Evolutionary conservation across 306 rosid genomes (phyloP).

Genomic region (Lathyrus sativus): DNA sequence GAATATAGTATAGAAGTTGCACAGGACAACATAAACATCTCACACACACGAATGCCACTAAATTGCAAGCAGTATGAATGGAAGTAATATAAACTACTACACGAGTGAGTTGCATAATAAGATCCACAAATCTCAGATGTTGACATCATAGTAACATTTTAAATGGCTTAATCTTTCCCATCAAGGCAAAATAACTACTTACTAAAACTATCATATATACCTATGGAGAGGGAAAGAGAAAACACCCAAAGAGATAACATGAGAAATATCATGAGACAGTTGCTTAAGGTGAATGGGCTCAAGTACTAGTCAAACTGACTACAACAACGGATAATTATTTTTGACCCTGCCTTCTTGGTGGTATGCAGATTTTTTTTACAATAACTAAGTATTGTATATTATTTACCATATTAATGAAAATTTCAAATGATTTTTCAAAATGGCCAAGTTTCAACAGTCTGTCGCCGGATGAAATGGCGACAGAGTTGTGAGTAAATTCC

Average conservation of each 20-base stretch:
- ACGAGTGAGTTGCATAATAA: too few relatives aligned
- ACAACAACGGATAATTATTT: constrained; percentile 29
- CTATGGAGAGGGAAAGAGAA: not conserved
- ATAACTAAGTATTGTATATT: too few relatives aligned
- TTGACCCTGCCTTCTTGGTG: constrained; percentile 38
- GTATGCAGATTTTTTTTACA: too few relatives aligned
- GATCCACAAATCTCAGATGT: constrained; percentile 16
- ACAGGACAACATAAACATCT: not conserved
- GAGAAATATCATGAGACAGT: not conserved
- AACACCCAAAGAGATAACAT: not conserved
- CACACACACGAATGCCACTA: not conserved
- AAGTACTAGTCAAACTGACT: constrained; percentile 1
- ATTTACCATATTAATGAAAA: too few relatives aligned
- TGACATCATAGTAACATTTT: not conserved
- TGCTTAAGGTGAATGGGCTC: not conserved
- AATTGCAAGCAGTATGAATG: not conserved
- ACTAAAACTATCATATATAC: constrained; percentile 1
- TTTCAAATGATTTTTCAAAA: too few relatives aligned
- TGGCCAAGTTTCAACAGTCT: too few relatives aligned
- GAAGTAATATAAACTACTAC: not conserved
- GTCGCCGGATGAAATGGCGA: too few relatives aligned
- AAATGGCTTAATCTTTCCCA: constrained; percentile 6
- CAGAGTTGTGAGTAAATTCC: too few relatives aligned
- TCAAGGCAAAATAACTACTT: not conserved
- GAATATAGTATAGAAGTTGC: constrained; percentile 2